Evolutionary conservation across 1,139 yeast genomes (phyloP), one percentile per base, ranked within the genome.

Genomic region (Geotrichum cucujoidarum): DNA sequence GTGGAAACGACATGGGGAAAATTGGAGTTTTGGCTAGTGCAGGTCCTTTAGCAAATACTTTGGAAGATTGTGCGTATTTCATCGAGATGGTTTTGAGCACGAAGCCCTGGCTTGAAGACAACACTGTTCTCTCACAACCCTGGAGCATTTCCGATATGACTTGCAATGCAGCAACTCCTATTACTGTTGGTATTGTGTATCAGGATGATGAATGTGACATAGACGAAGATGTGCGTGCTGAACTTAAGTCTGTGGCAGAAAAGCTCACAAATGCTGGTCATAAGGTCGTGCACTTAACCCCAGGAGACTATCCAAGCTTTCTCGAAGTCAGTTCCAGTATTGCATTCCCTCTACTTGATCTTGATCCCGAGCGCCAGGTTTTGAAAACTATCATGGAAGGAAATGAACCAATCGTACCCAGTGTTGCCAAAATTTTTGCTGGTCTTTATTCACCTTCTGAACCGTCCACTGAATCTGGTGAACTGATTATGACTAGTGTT

Each of bases 31-130:
- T 49, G 66, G 71, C 55, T 71, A 75, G 71, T 10, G 65, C 73
- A 39, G 78, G 79, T 1, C 79, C 79, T 6, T 57, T 74, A 53
- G 67, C 74, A 17, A 61, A 76, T 52, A 64, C 75, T n/a, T 62
- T 82, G 21, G 77, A 74, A 11, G 88, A 81, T 58, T 60, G 82
- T 53, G 79, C 78, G 27, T 70, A 73, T 38, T 74, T 80, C 64
- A 75, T 80, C 73, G 73, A 77, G 53, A 55, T 68, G 6, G 70
- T 79, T 48, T 68, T 82, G 43, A 72, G 75, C 48, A 67, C 71
- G 24, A 66, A 77, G 55, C 82, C 83, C 8, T 80, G 86, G 85
- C 64, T 65, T 10, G 42, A 34, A 18, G 87, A 81, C 59, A 76
- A 77, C 8, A 69, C 70, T 47, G 60, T 69, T 31, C 56, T 74